Evolutionary conservation across 2,329 filamentous ascomycete genomes (phyloP).

Genomic region (Pyrenophora tritici-repentis): DNA sequence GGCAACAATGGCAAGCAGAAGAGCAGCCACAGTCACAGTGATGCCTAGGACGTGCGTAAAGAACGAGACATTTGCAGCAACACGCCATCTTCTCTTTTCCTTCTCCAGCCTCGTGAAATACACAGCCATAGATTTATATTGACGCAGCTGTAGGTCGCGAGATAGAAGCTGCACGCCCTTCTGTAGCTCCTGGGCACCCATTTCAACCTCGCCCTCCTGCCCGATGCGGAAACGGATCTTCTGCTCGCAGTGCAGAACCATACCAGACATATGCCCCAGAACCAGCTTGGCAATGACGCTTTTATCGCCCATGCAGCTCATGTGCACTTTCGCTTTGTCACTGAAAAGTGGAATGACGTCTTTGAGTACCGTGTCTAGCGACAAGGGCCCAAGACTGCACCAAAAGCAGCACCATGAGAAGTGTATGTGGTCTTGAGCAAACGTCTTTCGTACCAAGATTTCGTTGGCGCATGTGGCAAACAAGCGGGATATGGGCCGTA

Average conservation of each 20-base stretch:
- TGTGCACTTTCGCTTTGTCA: neutral
- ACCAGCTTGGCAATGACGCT: neutral
- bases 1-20: neutral
- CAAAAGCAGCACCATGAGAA: slow-evolving; percentile 15
- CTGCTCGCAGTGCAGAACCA: slow-evolving; percentile 4
- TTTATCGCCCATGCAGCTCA: slow-evolving; percentile 1
- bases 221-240: slow-evolving; percentile 4
- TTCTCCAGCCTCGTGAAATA: slow-evolving; percentile 5
- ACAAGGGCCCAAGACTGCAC: slow-evolving; percentile 7
- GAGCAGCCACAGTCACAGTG: neutral
- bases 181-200: neutral
- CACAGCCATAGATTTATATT: slow-evolving; percentile 1
- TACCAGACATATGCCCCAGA: slow-evolving; percentile 3
- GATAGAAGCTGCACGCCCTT: neutral
- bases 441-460: slow-evolving; percentile 4
- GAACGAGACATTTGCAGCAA: neutral
- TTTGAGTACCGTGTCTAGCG: neutral
- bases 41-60: slow-evolving; percentile 4
- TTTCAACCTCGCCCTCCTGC: neutral
- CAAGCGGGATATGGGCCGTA: slow-evolving; percentile 5
- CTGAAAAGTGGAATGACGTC: slow-evolving; percentile 3
- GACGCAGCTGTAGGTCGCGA: neutral
- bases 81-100: neutral
- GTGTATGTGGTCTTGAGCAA: neutral
- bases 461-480: slow-evolving; percentile 10